phyloP scores from a whole-genome alignment of 2,329 filamentous ascomycete genomes.

The Fusarium sp. region DNA sequence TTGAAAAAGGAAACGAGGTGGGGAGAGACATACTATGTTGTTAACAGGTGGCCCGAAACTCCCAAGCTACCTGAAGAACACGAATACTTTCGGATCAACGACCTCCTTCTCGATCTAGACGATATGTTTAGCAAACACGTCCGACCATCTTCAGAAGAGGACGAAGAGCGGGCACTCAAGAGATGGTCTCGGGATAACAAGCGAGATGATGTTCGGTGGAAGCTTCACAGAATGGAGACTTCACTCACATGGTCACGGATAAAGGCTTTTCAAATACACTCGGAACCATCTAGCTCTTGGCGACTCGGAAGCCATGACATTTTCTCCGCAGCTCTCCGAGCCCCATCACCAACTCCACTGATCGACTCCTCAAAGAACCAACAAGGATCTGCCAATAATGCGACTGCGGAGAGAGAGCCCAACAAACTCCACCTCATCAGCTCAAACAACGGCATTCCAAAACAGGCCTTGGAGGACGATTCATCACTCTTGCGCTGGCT shows the following conservation, averaged over 20 bases:
- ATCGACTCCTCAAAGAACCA: constrained; percentile 14
- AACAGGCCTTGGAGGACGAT: constrained; percentile 38
- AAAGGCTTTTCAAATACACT: constrained; percentile 39
- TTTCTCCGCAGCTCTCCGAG: constrained; percentile 51
- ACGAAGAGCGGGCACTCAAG: constrained; percentile 47
- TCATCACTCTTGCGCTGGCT: constrained; percentile 51
- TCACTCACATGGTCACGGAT: constrained; percentile 42
- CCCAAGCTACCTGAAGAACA: constrained; percentile 21
- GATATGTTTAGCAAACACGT: constrained; percentile 56
- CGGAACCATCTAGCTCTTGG: constrained; percentile 46
- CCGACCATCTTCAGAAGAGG: constrained; percentile 50
- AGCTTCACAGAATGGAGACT: constrained; percentile 45
- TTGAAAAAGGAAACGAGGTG: constrained; percentile 28
- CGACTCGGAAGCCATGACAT: constrained; percentile 56
- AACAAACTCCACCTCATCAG: constrained; percentile 33
- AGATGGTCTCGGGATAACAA: constrained; percentile 44
- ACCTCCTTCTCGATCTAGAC: constrained; percentile 63
- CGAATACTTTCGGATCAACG: constrained; percentile 53
- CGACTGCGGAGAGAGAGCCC: constrained; percentile 4
- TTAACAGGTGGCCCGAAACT: constrained; percentile 27
- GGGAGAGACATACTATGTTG: constrained; percentile 42
- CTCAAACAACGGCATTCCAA: constrained; percentile 35
- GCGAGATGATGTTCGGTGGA: constrained; percentile 36
- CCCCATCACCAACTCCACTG: constrained; percentile 23
- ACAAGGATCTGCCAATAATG: constrained; percentile 4